phyloP scores from a whole-genome alignment of 352 stramenopile genomes.

The Phytophthora constricta region DNA sequence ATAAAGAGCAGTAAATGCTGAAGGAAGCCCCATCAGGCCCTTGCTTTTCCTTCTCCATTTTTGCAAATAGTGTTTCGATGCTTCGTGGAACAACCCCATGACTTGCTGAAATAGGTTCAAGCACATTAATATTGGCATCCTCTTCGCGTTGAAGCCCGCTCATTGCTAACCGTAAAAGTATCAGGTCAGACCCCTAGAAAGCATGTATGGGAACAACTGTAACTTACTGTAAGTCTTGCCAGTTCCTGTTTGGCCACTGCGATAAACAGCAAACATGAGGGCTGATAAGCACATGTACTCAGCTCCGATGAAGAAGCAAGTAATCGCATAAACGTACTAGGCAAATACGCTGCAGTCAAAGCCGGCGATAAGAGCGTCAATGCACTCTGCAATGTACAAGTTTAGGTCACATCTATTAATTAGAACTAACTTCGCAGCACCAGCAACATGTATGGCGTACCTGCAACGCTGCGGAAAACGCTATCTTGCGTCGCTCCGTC shows the following conservation, averaged over 20 bases:
- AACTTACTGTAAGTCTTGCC: conserved; percentile 71
- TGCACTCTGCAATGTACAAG: conserved; percentile 46
- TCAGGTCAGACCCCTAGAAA: neutral
- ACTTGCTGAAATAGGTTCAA: conserved; percentile 27
- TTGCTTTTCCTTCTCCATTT: conserved; percentile 39
- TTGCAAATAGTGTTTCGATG: conserved; percentile 60
- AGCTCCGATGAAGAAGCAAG: neutral
- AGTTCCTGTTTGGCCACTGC: conserved; percentile 70
- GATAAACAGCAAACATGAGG: conserved; percentile 2
- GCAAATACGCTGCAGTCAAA: conserved; percentile 80
- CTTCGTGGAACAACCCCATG: conserved; percentile 66
- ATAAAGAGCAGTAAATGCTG: conserved; percentile 73
- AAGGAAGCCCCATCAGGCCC: conserved; percentile 39
- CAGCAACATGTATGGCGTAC: conserved; percentile 23
- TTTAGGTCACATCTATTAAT: neutral
- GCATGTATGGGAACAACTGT: neutral
- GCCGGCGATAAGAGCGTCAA: conserved; percentile 62
- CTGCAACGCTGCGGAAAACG: conserved; percentile 64
- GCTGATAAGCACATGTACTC: too few species aligned
- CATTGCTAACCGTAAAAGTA: conserved; percentile 50
- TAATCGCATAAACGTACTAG: conserved; percentile 46
- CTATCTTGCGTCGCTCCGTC: conserved; percentile 43
- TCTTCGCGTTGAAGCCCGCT: conserved; percentile 50
- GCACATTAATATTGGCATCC: conserved; percentile 4
- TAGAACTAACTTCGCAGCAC: neutral